Conservation (phyloP, 108 stramenopile genomes). For the Skeletonema potamos region DNA sequence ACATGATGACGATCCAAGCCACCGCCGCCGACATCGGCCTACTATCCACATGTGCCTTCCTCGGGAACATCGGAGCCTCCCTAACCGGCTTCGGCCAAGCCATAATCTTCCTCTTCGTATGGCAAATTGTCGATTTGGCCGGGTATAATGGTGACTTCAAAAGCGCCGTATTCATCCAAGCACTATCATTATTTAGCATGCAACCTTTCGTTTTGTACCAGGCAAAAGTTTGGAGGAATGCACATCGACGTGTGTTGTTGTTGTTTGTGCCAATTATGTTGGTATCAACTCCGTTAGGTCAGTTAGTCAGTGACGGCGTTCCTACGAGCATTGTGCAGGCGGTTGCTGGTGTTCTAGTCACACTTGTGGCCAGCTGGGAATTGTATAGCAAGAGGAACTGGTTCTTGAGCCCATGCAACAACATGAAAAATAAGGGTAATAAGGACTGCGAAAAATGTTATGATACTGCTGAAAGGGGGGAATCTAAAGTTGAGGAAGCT, state of each 20-base stretch:
- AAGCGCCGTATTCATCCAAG: constrained; percentile 46
- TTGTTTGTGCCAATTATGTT: constrained; percentile 46
- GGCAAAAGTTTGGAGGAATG: constrained; percentile 2
- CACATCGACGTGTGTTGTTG: constrained; percentile 11
- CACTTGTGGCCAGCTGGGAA: constrained; percentile 21
- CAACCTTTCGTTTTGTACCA: constrained; percentile 30
- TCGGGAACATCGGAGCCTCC: constrained; percentile 42
- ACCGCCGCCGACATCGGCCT: neutral
- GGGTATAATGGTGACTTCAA: constrained; percentile 44
- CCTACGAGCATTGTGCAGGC: constrained; percentile 13
- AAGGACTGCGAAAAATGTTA: neutral
- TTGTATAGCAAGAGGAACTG: constrained; percentile 12
- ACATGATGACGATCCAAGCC: no score
- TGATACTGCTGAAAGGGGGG: no score
- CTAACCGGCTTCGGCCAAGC: constrained; percentile 51
- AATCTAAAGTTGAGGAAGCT: no score
- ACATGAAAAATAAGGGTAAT: neutral
- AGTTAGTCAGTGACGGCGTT: constrained; percentile 10
- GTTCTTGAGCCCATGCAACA: neutral
- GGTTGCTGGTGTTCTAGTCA: constrained; percentile 21
- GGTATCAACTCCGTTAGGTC: constrained; percentile 42
- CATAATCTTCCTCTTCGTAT: constrained; percentile 47
- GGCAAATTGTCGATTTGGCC: constrained; percentile 30
- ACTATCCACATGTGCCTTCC: constrained; percentile 21
- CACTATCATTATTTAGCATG: constrained; percentile 39